Conservation (phyloP, 2,329 filamentous ascomycete species). For the Colletotrichum chrysophilum region DNA sequence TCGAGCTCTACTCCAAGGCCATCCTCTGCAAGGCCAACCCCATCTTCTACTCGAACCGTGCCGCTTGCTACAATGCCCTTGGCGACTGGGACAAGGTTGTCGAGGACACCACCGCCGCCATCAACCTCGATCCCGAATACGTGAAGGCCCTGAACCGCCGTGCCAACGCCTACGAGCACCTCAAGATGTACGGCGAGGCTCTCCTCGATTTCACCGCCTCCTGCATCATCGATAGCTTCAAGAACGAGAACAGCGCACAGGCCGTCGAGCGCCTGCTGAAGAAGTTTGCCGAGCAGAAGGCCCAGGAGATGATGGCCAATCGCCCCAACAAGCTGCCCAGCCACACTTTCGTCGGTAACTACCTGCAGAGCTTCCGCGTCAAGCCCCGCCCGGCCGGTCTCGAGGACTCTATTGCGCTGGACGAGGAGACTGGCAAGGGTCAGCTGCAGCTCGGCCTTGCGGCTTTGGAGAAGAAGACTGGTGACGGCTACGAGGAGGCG, state of each 20-base stretch:
- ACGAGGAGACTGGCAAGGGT: slow-evolving; percentile 80
- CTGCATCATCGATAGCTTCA: slow-evolving; percentile 98
- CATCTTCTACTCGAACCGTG: slow-evolving; percentile 98
- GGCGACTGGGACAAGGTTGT: slow-evolving; percentile 95
- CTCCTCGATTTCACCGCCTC: slow-evolving; percentile 97
- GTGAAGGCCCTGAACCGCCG: slow-evolving; percentile 97
- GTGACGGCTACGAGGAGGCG: slow-evolving; percentile 90
- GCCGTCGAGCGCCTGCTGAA: slow-evolving; percentile 93
- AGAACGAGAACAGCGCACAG: slow-evolving; percentile 86
- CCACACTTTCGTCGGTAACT: slow-evolving; percentile 97
- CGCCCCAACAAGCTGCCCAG: slow-evolving; percentile 89
- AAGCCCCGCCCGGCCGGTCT: slow-evolving; percentile 81
- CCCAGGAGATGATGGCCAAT: slow-evolving; percentile 85
- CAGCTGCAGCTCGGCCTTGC: slow-evolving; percentile 84
- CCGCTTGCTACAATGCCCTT: slow-evolving; percentile 94
- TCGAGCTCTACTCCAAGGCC: slow-evolving; percentile 93
- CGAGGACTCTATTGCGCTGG: slow-evolving; percentile 79
- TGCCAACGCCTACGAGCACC: slow-evolving; percentile 95
- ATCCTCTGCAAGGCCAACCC: slow-evolving; percentile 97
- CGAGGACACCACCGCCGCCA: slow-evolving; percentile 93
- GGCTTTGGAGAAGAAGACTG: slow-evolving; percentile 84
- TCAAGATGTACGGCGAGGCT: slow-evolving; percentile 89
- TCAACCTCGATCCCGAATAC: slow-evolving; percentile 93
- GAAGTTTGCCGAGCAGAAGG: slow-evolving; percentile 95
- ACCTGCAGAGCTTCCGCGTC: slow-evolving; percentile 95